These are phyloP conservation scores for Diaporthe eres DNA, from an alignment of 2,329 filamentous ascomycete genomes.

Conservation along the genomic window DNA sequence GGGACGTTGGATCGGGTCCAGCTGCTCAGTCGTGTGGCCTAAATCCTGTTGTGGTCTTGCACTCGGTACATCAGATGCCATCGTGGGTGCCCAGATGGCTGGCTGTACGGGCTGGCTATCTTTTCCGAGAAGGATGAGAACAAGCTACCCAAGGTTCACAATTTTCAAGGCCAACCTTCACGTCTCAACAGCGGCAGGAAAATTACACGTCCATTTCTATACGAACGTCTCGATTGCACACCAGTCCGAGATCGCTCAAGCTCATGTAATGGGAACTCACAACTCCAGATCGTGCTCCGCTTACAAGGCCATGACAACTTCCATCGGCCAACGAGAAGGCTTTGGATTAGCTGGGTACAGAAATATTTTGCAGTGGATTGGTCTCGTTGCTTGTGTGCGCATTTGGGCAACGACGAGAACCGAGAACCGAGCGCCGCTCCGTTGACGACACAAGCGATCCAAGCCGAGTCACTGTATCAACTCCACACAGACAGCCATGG, in stretches of 20 bases:
- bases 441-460: neutral
- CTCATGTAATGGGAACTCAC: neutral
- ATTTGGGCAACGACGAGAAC: neutral
- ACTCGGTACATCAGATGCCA: neutral
- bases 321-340: neutral
- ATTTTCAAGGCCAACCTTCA: neutral
- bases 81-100: neutral
- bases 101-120: no score
- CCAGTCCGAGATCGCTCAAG: conserved; percentile 3
- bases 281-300: neutral
- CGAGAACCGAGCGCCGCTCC: conserved; percentile 18
- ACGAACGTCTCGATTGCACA: neutral
- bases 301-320: no score
- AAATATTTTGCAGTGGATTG: neutral
- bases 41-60: neutral
- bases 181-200: neutral
- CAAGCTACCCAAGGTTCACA: neutral
- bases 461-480: neutral
- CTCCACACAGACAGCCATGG: neutral
- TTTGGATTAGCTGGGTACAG: neutral
- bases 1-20: neutral
- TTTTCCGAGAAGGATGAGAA: neutral
- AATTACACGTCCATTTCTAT: neutral
- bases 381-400: neutral
- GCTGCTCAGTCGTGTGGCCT: neutral